phyloP scores from a whole-genome alignment of 495 filamentous ascomycete species.

The Daldinia vernicosa region DNA sequence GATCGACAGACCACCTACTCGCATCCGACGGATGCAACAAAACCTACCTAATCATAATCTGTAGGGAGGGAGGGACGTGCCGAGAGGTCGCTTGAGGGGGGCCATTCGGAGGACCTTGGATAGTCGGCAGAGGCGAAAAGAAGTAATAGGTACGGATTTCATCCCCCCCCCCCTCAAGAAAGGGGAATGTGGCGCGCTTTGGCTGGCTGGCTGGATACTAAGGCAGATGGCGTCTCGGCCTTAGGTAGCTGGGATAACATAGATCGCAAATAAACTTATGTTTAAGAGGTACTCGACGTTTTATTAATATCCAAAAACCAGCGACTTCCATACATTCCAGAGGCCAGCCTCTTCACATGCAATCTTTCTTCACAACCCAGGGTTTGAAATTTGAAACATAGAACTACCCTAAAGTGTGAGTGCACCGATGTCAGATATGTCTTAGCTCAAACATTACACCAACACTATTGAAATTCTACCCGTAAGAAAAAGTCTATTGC shows the following conservation, averaged over 20 bases:
- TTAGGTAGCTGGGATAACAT: slow-evolving; percentile 17
- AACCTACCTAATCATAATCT: slow-evolving; percentile 39
- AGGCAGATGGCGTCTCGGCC: slow-evolving; percentile 21
- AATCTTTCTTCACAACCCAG: not conserved
- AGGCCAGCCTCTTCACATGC: not conserved
- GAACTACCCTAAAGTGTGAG: not conserved
- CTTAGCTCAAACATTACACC: slow-evolving; percentile 2
- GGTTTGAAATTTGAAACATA: not conserved
- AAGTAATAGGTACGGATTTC: slow-evolving; percentile 10
- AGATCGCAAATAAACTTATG: slow-evolving; percentile 26
- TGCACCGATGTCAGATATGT: not conserved
- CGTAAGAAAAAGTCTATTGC: slow-evolving; percentile 26
- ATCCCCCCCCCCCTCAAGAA: not conserved
- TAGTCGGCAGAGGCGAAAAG: slow-evolving; percentile 3
- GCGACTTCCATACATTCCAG: not conserved
- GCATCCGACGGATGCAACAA: slow-evolving; percentile 18
- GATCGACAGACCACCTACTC: slow-evolving; percentile 11
- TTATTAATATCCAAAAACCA: not conserved
- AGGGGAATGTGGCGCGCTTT: slow-evolving; percentile 7
- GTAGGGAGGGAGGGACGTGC: slow-evolving; percentile 19
- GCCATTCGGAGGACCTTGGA: not conserved
- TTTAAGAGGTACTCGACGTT: slow-evolving; percentile 8
- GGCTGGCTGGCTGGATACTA: slow-evolving; percentile 13
- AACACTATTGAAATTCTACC: slow-evolving; percentile 1
- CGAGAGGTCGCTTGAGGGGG: slow-evolving; percentile 1